Conservation (phyloP, 176 grass and related monocot species). For the Pontederia paniculata region DNA sequence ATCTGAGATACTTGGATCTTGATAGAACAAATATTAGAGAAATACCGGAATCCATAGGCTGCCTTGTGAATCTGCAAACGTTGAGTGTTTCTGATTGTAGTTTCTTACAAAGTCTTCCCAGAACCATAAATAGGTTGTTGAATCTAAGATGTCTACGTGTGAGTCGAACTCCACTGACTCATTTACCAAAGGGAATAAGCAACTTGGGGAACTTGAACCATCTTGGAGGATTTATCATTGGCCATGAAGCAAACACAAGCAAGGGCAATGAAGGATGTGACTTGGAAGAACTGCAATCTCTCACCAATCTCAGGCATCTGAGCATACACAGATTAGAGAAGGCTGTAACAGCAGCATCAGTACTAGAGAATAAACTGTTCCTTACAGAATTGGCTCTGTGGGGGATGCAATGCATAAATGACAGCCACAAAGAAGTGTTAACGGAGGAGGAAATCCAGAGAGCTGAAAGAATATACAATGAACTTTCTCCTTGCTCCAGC, state of each 20-base stretch:
- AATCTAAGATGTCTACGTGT: conserved; percentile 55
- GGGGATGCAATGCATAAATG: background rate
- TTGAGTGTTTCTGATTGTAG: conserved; percentile 49
- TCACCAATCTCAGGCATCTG: conserved; percentile 60
- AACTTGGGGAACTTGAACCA: conserved; percentile 53
- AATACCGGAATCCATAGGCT: conserved; percentile 56
- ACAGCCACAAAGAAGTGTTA: background rate
- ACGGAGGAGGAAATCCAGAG: background rate
- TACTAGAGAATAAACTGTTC: conserved; percentile 44
- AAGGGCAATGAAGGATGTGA: conserved; percentile 33
- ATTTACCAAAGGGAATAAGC: conserved; percentile 54
- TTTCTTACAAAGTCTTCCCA: conserved; percentile 49
- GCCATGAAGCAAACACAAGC: conserved; percentile 20
- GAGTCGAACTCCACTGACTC: conserved; percentile 37
- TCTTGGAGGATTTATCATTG: conserved; percentile 53
- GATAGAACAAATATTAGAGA: conserved; percentile 46
- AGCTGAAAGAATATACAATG: background rate
- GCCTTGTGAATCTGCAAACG: conserved; percentile 61
- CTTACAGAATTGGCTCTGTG: conserved; percentile 4
- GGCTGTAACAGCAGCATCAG: conserved; percentile 36
- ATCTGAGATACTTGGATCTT: conserved; percentile 76
- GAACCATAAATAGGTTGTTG: conserved; percentile 40
- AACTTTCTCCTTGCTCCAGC: background rate
- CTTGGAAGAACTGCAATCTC: conserved; percentile 41
- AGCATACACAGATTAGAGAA: conserved; percentile 47